Evolutionary conservation across 768 basidiomycete species (phyloP).

Genomic region (Fomitopsis serialis): DNA sequence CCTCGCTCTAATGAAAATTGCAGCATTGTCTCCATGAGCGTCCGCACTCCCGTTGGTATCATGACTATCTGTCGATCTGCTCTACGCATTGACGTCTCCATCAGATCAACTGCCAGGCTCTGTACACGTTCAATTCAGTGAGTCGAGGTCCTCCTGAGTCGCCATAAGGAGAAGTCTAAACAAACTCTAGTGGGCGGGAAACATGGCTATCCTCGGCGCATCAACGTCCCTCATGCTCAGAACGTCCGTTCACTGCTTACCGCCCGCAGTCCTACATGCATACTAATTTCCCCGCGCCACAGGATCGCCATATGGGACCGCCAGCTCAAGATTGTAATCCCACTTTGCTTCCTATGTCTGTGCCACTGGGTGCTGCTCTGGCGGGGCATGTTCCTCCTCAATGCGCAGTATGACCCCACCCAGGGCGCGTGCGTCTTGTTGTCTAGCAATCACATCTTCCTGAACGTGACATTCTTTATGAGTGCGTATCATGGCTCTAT

Average conservation of each 20-base stretch:
- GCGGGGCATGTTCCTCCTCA: slow-evolving; percentile 65
- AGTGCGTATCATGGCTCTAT: slow-evolving; percentile 32
- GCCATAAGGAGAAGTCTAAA: background rate
- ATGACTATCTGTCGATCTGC: slow-evolving; percentile 1
- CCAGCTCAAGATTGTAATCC: slow-evolving; percentile 39
- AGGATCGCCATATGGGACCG: slow-evolving; percentile 73
- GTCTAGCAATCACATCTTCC: slow-evolving; percentile 47
- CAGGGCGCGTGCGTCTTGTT: slow-evolving; percentile 42
- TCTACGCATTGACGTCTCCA: background rate
- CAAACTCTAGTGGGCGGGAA: slow-evolving; percentile 48
- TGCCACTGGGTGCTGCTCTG: slow-evolving; percentile 65
- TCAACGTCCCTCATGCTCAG: slow-evolving; percentile 68
- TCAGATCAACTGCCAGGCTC: slow-evolving; percentile 59
- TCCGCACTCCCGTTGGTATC: slow-evolving; percentile 37
- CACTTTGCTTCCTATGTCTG: slow-evolving; percentile 49
- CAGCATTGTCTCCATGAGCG: slow-evolving; percentile 56
- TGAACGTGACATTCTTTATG: slow-evolving; percentile 65
- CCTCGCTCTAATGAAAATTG: background rate
- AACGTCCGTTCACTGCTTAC: slow-evolving; percentile 38
- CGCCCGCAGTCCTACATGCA: slow-evolving; percentile 12
- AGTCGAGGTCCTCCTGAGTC: slow-evolving; percentile 16
- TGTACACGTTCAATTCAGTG: slow-evolving; percentile 68
- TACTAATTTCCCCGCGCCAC: slow-evolving; percentile 16
- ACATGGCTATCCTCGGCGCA: slow-evolving; percentile 59
- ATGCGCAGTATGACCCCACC: slow-evolving; percentile 45